Base-by-base conservation (phyloP, 768 basidiomycete genomes). In the Ramaria sp. region DNA sequence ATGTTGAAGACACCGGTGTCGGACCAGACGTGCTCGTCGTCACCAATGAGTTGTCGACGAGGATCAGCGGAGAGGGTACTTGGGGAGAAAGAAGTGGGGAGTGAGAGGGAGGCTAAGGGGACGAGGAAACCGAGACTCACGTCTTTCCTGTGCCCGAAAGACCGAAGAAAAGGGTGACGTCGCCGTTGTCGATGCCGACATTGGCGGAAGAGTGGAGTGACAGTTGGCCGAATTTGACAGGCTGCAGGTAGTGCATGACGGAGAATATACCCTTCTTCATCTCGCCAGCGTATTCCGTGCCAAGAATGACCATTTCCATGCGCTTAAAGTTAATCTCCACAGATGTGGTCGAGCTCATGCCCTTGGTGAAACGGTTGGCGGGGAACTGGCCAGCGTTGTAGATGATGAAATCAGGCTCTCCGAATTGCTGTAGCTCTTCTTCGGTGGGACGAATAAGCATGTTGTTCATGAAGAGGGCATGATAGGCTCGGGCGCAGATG, bases 241-340 rank as follows among this genome's bases (percentile, higher is more conserved):
- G 96, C 77, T 95, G 92, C 59, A 99, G 80, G 71, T 98, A 99
- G 74, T 99, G 95, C 95, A 99, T 99, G 64, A 99, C 93, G 45
- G 88, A 91, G 78, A 99, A 99, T 70, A 99, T 91, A 67, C 96
- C 96, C 83, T 99, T 99, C 78, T 99, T 99, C 96, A 99, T 99
- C 77, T 99, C 93, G 51, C 93, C 93, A 31, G 93, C 93, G 67
- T 97, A 97, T 69, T 97, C 93, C 27, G 92, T 95, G 55, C 90
- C 95, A 64, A 99, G 90, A 67, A 99, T 98, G 66, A 99, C 95
- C 96, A 99, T 99, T 73, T 99, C 96, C 92, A 93, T 96, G 41
- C 96, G 90, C 79, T 96, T 96, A 75, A 99, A 98, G 82, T 99
- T 99, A 78, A 99, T 91, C 75, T 97, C 95, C 51, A 99, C 95